Conservation (phyloP, 73 alveolate genomes). For the Paramecium tetraurelia region DNA sequence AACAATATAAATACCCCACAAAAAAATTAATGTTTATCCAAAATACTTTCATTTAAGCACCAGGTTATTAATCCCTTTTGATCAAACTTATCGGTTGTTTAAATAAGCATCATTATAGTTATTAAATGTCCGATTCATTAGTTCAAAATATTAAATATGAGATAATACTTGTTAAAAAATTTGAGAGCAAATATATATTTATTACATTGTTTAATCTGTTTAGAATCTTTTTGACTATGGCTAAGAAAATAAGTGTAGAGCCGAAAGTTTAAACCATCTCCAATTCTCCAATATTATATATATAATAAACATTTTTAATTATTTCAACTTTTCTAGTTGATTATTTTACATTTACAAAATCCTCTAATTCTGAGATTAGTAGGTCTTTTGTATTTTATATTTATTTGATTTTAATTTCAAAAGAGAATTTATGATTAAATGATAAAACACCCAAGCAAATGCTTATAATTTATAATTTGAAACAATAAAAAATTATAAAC, state of each 20-base stretch:
- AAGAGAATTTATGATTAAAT: no score
- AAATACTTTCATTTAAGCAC: not conserved
- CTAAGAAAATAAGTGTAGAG: not conserved
- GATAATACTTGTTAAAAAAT: not conserved
- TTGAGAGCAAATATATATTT: not conserved
- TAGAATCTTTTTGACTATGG: not conserved
- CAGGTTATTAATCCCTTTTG: not conserved
- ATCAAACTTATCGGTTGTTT: not conserved
- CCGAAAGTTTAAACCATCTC: not conserved
- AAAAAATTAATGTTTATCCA: not conserved
- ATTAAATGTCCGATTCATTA: not conserved
- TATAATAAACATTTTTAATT: no score
- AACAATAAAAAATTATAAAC: no score
- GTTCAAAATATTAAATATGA: not conserved
- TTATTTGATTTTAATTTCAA: no score
- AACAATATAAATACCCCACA: not conserved
- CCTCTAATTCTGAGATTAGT: no score
- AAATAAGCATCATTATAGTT: not conserved
- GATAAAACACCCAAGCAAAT: no score
- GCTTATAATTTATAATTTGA: no score
- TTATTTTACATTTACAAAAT: no score
- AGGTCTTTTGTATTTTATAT: no score
- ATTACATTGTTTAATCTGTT: not conserved
- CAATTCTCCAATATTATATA: not conserved
- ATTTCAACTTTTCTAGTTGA: no score